These are phyloP conservation scores for Phaeosphaeriaceae sp. DNA, from an alignment of 2,329 filamentous ascomycete genomes.

Conservation along the genomic window DNA sequence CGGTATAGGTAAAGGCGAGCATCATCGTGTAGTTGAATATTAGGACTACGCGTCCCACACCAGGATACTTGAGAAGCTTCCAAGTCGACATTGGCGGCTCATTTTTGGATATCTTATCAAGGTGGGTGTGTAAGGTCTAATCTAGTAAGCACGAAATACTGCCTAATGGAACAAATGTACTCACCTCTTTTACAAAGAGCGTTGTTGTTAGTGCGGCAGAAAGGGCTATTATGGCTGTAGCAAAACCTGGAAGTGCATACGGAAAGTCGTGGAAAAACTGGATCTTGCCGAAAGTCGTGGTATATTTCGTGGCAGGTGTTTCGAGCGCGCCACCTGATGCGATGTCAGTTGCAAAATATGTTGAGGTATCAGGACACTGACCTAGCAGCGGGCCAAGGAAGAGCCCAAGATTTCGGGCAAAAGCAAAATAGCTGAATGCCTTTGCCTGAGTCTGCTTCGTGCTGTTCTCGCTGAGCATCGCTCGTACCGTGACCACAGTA, in stretches of 20 bases:
- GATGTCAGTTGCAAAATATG: not conserved
- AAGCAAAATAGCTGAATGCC: constrained; percentile 80
- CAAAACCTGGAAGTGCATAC: constrained; percentile 71
- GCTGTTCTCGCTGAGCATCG: constrained; percentile 79
- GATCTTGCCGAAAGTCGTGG: constrained; percentile 62
- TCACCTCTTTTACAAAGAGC: constrained; percentile 68
- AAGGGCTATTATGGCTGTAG: constrained; percentile 62
- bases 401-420: constrained; percentile 76
- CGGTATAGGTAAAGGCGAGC: constrained; percentile 75
- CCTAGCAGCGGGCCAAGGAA: constrained; percentile 73
- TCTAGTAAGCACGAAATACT: constrained; percentile 5
- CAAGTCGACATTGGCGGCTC: constrained; percentile 55
- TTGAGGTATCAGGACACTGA: constrained; percentile 13
- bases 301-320: constrained; percentile 71
- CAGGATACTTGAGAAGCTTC: constrained; percentile 68
- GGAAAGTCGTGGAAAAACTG: constrained; percentile 70
- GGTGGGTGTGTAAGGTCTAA: constrained; percentile 42
- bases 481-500: constrained; percentile 75
- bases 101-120: constrained; percentile 21
- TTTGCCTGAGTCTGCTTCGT: constrained; percentile 74
- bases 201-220: constrained; percentile 61
- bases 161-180: not conserved
- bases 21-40: constrained; percentile 72
- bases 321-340: constrained; percentile 70
- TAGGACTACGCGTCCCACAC: constrained; percentile 71